A percentile compares a stretch with the other conserved stretches of the same genome.
Conservation (phyloP, 2,329 filamentous ascomycete species). For the Apiospora phragmitis region DNA sequence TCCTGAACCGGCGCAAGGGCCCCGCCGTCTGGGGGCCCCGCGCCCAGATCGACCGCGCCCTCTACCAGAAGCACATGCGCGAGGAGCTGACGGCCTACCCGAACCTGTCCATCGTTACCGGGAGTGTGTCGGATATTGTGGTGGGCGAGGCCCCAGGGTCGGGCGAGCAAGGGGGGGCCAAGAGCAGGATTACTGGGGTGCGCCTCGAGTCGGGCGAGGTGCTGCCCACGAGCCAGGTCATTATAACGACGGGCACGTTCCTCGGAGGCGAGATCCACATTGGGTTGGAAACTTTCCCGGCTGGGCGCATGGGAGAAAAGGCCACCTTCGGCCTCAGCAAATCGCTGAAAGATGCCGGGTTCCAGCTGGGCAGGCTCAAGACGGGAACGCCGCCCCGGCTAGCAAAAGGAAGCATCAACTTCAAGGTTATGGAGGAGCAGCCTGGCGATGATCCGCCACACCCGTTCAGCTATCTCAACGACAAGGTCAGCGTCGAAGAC, state of each 20-base stretch:
- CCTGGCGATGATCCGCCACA: constrained; percentile 80
- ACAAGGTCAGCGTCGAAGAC: constrained; percentile 72
- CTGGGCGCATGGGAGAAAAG: constrained; percentile 90
- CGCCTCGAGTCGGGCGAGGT: constrained; percentile 84
- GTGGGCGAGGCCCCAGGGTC: constrained; percentile 54
- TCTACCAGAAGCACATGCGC: constrained; percentile 90
- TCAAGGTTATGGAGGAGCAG: constrained; percentile 69
- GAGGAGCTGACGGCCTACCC: constrained; percentile 78
- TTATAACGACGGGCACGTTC: constrained; percentile 97
- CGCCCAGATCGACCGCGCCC: constrained; percentile 87
- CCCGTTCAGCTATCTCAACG: constrained; percentile 90
- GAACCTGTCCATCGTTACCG: constrained; percentile 78
- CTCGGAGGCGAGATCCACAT: constrained; percentile 96
- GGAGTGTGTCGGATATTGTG: constrained; percentile 91
- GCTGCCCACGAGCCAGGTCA: constrained; percentile 75
- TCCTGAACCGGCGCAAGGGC: constrained; percentile 86
- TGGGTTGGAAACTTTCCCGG: constrained; percentile 78
- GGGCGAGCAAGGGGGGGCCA: constrained; percentile 41
- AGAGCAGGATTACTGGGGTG: constrained; percentile 80
- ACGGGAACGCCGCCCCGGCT: constrained; percentile 93
- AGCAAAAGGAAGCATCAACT: constrained; percentile 81
- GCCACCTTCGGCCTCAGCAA: constrained; percentile 92
- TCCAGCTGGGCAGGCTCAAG: constrained; percentile 86
- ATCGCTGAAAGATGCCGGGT: constrained; percentile 84
- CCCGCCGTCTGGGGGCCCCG: constrained; percentile 96